Evolutionary conservation across 805 yeast species (phyloP).

Genomic region (Tetrapisispora namnaoensis): DNA sequence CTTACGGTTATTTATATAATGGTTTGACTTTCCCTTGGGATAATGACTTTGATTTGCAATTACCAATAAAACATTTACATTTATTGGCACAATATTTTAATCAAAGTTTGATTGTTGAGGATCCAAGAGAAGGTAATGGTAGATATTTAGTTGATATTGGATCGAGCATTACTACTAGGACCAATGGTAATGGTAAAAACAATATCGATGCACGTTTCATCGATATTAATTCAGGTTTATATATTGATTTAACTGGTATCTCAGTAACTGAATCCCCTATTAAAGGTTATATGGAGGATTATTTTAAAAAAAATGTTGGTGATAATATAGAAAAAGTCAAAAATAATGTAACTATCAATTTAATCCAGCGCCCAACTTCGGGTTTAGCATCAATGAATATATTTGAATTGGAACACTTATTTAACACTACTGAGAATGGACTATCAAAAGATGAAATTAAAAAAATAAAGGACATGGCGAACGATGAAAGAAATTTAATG

Average conservation of each 20-base stretch:
- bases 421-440: constrained; percentile 4
- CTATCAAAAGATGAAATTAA: constrained; percentile 7
- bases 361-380: constrained; percentile 14
- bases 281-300: constrained; percentile 8
- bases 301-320: background rate
- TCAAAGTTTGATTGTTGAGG: constrained; percentile 39
- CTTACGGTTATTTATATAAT: constrained; percentile 55
- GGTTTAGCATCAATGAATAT: constrained; percentile 5
- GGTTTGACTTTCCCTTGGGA: constrained; percentile 59
- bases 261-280: constrained; percentile 33
- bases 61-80: constrained; percentile 41
- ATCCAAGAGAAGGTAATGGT: constrained; percentile 41
- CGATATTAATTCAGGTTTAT: constrained; percentile 60
- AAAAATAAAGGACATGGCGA: constrained; percentile 7
- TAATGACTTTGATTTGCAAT: constrained; percentile 52
- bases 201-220: constrained; percentile 65
- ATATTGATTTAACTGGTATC: constrained; percentile 61
- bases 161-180: constrained; percentile 43
- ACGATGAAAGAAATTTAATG: constrained; percentile 8
- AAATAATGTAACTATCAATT: constrained; percentile 19
- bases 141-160: constrained; percentile 43
- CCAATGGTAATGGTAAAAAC: constrained; percentile 46
- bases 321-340: constrained; percentile 4
- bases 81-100: constrained; percentile 33
- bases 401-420: constrained; percentile 7